Evolutionary conservation across 192 early-diverging fungal genomes (phyloP), one percentile per base, ranked within the genome.

Genomic region (Obelidium mucronatum): DNA sequence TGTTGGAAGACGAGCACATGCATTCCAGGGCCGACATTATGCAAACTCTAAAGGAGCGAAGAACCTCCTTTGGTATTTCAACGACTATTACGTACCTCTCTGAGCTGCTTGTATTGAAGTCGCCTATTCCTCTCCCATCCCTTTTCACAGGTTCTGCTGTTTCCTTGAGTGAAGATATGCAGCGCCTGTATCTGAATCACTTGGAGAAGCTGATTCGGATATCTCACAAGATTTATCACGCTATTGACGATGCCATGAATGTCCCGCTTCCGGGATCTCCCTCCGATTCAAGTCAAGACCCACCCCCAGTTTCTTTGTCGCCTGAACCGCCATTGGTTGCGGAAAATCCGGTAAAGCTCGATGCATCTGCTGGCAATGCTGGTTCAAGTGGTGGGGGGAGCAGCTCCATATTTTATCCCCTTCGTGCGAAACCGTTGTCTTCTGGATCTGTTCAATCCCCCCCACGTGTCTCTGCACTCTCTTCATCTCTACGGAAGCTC

Each of bases 1-100:
- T 84, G 2, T 53, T 89, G 8, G 75, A 84, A 24, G 72, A 75
- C 4, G 86, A 85, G 51, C 76, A 80, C 24, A 40, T 33, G 31
- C 39, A 73, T 19, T 63, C 48, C 17, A 40, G 65, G 39, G 39
- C 40, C 8, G 69, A 74, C 37, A 53, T 56, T 24, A 51, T 56
- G 40, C 37, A 61, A 11, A 59, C 26, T 42, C 33, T 44, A 2
- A 74, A 74, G 40, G 73, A 77, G 19, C 51, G 67, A 15, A 11
- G 65, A 37, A 60, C 67, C 11, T 77, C 76, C n/a, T 70, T 77
- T 42, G 76, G 76, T 77, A 31, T 42, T n/a, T 35, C 26, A 51
- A 22, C 51, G 24, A 34, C 55, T 35, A 37, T 37, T 66, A 37
- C 37, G 17, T 31, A 58, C 26, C 55, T 58, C 55, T 8, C 30